These are phyloP conservation scores for Penicillium atrosanguineum DNA, from an alignment of 495 filamentous ascomycete species.

Conservation along the genomic window DNA sequence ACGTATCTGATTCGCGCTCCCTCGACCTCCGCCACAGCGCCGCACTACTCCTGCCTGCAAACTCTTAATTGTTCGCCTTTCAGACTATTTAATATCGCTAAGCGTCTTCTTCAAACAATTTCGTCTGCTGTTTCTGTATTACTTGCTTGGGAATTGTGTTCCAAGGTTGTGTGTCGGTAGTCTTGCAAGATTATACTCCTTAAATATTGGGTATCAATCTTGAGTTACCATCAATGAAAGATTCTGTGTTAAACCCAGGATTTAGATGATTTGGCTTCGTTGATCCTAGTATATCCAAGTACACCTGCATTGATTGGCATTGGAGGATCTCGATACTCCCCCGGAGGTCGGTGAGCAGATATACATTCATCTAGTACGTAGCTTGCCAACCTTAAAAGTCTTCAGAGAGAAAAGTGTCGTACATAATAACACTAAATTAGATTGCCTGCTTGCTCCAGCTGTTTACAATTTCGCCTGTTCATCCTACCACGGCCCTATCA, in stretches of 20 bases:
- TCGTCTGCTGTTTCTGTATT: not conserved
- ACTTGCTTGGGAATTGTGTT: not conserved
- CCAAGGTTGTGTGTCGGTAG: not conserved
- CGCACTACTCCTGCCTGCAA: slow-evolving; percentile 51
- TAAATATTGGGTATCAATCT: no score
- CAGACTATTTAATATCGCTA: not conserved
- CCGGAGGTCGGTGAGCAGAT: no score
- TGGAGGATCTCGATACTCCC: no score
- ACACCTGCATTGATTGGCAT: no score
- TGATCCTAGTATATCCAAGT: no score
- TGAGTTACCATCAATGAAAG: not conserved
- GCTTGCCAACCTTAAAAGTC: no score
- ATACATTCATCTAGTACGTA: no score
- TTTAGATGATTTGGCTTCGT: not conserved
- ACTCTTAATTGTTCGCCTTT: not conserved
- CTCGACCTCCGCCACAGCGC: slow-evolving; percentile 66
- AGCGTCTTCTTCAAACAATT: not conserved
- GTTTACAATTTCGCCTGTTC: no score
- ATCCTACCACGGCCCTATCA: no score
- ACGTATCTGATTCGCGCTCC: slow-evolving; percentile 62
- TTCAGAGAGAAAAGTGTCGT: no score
- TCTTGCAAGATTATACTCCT: not conserved
- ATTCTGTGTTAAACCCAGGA: not conserved
- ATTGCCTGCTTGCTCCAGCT: no score
- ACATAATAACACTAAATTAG: no score